Conservation (phyloP, 129 eudicot genomes). For the Sambucus nigra region DNA sequence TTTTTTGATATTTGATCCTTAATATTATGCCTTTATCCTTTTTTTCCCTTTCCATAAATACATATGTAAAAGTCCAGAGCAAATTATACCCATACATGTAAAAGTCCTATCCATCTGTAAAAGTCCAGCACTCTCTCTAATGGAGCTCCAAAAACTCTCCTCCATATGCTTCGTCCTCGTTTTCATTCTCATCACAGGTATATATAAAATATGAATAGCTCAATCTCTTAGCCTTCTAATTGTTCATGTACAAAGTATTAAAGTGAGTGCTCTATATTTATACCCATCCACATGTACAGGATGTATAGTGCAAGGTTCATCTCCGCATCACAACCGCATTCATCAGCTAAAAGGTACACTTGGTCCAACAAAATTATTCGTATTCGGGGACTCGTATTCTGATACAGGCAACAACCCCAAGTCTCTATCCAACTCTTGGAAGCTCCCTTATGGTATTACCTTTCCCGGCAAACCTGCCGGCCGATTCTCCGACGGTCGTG, state of each 20-base stretch:
- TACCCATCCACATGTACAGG: conserved; percentile 9
- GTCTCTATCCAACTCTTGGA: conserved; percentile 47
- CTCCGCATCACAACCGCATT: conserved; percentile 7
- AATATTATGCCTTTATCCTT: too few relatives aligned
- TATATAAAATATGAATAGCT: too few relatives aligned
- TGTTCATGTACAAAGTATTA: neutral
- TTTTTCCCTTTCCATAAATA: too few relatives aligned
- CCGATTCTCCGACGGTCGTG: conserved; percentile 87
- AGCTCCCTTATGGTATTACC: conserved; percentile 60
- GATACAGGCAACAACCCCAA: conserved; percentile 69
- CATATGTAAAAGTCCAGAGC: too few relatives aligned
- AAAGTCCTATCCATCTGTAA: too few relatives aligned
- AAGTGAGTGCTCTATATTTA: neutral
- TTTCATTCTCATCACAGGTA: conserved; percentile 30
- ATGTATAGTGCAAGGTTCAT: conserved; percentile 1
- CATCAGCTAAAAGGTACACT: neutral
- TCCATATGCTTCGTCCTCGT: conserved; percentile 13
- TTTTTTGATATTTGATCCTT: too few relatives aligned
- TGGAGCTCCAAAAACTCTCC: conserved; percentile 25
- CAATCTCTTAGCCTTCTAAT: neutral
- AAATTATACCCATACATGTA: too few relatives aligned
- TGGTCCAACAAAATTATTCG: conserved; percentile 49
- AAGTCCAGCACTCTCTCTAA: conserved; percentile 7
- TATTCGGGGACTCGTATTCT: conserved; percentile 79
- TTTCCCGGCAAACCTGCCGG: conserved; percentile 98